A percentile compares a stretch with the other conserved stretches of the same genome.
phyloP scores from a whole-genome alignment of 148 eudicot species.

The Camellia lanceoleosa region DNA sequence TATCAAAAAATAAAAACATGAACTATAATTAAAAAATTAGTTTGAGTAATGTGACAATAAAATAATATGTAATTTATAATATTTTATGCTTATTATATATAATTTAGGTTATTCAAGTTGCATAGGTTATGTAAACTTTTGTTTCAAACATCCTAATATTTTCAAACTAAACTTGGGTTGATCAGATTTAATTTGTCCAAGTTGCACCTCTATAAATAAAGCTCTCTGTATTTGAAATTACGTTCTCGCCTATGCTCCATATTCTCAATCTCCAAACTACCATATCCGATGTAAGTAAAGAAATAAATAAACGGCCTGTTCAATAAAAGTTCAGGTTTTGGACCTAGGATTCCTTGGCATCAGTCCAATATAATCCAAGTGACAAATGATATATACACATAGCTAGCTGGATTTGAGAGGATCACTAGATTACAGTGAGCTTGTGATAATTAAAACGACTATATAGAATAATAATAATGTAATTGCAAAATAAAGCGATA shows the following conservation, averaged over 20 bases:
- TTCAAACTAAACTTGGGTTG: neutral
- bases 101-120: too few species aligned
- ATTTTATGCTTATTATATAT: too few species aligned
- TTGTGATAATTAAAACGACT: neutral
- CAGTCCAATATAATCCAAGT: conserved; percentile 13
- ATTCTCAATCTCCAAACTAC: too few species aligned
- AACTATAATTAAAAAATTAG: too few species aligned
- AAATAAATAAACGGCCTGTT: neutral
- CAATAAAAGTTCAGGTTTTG: conserved; percentile 10
- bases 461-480: neutral
- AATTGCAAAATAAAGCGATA: conserved; percentile 2
- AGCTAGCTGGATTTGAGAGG: neutral
- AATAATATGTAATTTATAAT: too few species aligned
- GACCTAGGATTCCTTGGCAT: conserved; percentile 14
- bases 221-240: too few species aligned
- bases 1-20: too few species aligned
- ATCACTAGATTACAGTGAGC: neutral
- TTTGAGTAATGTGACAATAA: too few species aligned
- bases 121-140: neutral
- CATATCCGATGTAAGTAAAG: neutral
- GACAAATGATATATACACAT: neutral
- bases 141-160: neutral
- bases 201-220: too few species aligned
- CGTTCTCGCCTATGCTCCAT: too few species aligned
- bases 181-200: neutral